These are phyloP conservation scores for Xylariales sp. DNA, from an alignment of 2,329 filamentous ascomycete genomes.

Conservation along the genomic window DNA sequence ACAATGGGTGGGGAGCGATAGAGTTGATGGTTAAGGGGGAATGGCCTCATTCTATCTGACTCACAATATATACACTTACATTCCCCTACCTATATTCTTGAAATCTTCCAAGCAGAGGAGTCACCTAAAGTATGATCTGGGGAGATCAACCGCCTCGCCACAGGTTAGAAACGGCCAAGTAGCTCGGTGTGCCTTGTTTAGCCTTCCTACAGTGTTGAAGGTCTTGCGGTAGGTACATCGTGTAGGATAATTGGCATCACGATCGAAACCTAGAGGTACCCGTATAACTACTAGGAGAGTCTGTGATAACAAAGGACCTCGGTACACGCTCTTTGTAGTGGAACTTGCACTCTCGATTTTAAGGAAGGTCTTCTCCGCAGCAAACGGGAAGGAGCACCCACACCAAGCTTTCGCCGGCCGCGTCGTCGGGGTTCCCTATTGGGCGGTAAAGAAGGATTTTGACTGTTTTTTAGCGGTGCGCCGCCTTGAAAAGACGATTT, in stretches of 20 bases:
- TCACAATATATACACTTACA: not conserved
- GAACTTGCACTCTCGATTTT: not conserved
- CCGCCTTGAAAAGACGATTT: not conserved
- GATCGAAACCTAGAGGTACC: not conserved
- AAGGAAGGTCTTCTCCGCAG: no score
- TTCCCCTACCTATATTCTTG: not conserved
- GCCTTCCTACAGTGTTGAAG: not conserved
- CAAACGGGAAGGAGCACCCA: no score
- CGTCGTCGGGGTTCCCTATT: conserved; percentile 23
- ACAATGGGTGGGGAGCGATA: not conserved
- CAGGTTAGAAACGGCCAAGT: not conserved
- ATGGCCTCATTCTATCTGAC: not conserved
- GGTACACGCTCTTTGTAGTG: not conserved
- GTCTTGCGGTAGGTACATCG: no score
- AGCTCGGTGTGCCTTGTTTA: not conserved
- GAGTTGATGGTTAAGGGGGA: not conserved
- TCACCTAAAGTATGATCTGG: not conserved
- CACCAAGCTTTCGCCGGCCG: not conserved
- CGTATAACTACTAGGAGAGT: not conserved
- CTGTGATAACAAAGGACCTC: not conserved
- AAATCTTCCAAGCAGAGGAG: not conserved
- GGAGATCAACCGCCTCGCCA: not conserved
- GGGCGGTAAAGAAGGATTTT: conserved; percentile 4
- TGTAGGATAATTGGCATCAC: not conserved
- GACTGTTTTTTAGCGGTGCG: conserved; percentile 11